These are phyloP conservation scores for Umbelopsis isabellina DNA, from an alignment of 192 early-diverging fungal species.

Conservation along the genomic window DNA sequence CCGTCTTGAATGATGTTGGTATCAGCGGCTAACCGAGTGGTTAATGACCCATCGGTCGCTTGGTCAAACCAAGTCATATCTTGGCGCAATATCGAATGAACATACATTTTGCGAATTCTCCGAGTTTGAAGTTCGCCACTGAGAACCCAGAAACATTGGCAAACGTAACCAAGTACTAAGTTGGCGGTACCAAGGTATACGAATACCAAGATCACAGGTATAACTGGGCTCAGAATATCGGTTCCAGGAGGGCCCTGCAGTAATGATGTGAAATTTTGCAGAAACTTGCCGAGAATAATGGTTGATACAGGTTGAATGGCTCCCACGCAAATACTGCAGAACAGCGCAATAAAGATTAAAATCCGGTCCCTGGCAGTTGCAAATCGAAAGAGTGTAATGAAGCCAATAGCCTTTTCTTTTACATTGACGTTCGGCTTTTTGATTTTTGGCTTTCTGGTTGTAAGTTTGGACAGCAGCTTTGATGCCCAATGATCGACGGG, in stretches of 20 bases:
- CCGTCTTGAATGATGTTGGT: conserved; percentile 88
- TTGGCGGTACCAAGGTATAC: conserved; percentile 61
- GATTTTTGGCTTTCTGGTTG: background rate
- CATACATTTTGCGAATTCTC: conserved; percentile 76
- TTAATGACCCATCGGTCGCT: conserved; percentile 76
- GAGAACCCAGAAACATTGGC: conserved; percentile 58
- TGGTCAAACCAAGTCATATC: conserved; percentile 86
- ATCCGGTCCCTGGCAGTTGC: conserved; percentile 8
- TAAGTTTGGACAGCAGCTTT: background rate
- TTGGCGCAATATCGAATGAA: conserved; percentile 79
- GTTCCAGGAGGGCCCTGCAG: background rate
- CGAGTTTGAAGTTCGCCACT: conserved; percentile 54
- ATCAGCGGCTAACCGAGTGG: conserved; percentile 83
- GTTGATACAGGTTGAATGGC: conserved; percentile 21
- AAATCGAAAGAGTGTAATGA: conserved; percentile 24
- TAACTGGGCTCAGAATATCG: conserved; percentile 17
- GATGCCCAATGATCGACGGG: background rate
- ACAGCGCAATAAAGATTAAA: background rate
- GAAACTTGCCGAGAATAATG: conserved; percentile 34
- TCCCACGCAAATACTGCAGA: conserved; percentile 21
- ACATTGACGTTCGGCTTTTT: background rate
- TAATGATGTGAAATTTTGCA: background rate
- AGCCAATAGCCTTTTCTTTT: background rate
- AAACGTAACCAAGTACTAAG: conserved; percentile 58
- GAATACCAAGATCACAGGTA: conserved; percentile 44